These are phyloP conservation scores for Cicer bijugum DNA, from an alignment of 306 rosid species.

Conservation along the genomic window DNA sequence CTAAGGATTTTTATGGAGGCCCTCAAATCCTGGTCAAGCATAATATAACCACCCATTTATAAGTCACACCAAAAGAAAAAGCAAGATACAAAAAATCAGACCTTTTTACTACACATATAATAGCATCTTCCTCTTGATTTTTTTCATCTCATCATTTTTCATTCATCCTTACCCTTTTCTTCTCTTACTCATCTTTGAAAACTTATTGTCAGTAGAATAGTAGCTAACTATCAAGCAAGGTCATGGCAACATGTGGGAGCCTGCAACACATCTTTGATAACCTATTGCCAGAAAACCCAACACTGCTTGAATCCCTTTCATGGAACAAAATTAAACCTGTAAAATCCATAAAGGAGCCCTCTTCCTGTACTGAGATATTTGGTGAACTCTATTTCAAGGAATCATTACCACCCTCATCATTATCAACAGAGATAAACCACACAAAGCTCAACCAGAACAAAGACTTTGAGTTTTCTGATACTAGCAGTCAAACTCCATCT, in stretches of 20 bases:
- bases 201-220: background rate
- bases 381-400: conserved; percentile 87
- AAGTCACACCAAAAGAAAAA: conserved; percentile 34
- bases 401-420: conserved; percentile 21
- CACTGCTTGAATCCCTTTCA: conserved; percentile 68
- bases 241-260: conserved; percentile 81
- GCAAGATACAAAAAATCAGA: conserved; percentile 29
- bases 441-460: conserved; percentile 15
- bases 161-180: conserved; percentile 46
- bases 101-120: conserved; percentile 49
- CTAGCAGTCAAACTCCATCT: conserved; percentile 33
- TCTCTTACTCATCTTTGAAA: conserved; percentile 43
- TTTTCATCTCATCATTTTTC: conserved; percentile 54
- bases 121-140: conserved; percentile 52
- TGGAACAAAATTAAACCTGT: conserved; percentile 64
- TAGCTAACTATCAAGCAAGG: conserved; percentile 36
- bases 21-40: conserved; percentile 54
- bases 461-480: background rate
- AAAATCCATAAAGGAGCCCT: conserved; percentile 43
- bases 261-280: conserved; percentile 72
- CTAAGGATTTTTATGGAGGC: conserved; percentile 20
- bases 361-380: conserved; percentile 78
- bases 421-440: conserved; percentile 36
- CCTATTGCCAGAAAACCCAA: conserved; percentile 66
- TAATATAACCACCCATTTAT: conserved; percentile 52